These are phyloP conservation scores for Zygosaccharomyces gambellarensis DNA, from an alignment of 805 yeast species.

Conservation along the genomic window DNA sequence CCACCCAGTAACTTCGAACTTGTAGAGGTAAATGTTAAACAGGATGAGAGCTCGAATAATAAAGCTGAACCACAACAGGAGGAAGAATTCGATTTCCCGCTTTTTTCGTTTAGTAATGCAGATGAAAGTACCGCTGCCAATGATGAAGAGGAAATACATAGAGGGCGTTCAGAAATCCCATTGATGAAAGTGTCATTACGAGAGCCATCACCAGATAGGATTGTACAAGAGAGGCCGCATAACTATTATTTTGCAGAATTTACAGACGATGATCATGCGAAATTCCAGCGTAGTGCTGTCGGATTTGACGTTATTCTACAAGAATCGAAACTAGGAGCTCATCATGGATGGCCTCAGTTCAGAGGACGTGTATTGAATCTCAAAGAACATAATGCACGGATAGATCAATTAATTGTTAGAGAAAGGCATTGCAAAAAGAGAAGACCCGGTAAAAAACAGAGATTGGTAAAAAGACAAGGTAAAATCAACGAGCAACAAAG, in stretches of 20 bases:
- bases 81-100: slow-evolving; percentile 31
- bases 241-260: slow-evolving; percentile 23
- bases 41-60: slow-evolving; percentile 10
- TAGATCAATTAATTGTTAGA: slow-evolving; percentile 13
- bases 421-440: slow-evolving; percentile 18
- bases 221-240: slow-evolving; percentile 23
- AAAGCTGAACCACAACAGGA: slow-evolving; percentile 4
- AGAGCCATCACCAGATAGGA: slow-evolving; percentile 18
- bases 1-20: slow-evolving; percentile 34
- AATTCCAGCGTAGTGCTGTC: slow-evolving; percentile 21
- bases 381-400: slow-evolving; percentile 15
- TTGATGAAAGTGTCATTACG: slow-evolving; percentile 28
- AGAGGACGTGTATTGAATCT: slow-evolving; percentile 18
- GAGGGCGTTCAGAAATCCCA: slow-evolving; percentile 13
- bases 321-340: slow-evolving; percentile 10
- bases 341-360: slow-evolving; percentile 12
- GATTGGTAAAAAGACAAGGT: slow-evolving; percentile 27
- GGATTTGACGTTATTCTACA: slow-evolving; percentile 16
- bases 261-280: slow-evolving; percentile 10
- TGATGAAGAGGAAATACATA: not conserved
- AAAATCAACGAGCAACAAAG: slow-evolving; percentile 23
- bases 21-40: slow-evolving; percentile 19
- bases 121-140: not conserved
- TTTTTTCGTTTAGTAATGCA: slow-evolving; percentile 22
- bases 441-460: slow-evolving; percentile 33